A percentile compares a stretch with the other conserved stretches of the same genome.
Evolutionary conservation across 495 filamentous ascomycete species (phyloP).

Genomic region (Aspergillus ostianus): DNA sequence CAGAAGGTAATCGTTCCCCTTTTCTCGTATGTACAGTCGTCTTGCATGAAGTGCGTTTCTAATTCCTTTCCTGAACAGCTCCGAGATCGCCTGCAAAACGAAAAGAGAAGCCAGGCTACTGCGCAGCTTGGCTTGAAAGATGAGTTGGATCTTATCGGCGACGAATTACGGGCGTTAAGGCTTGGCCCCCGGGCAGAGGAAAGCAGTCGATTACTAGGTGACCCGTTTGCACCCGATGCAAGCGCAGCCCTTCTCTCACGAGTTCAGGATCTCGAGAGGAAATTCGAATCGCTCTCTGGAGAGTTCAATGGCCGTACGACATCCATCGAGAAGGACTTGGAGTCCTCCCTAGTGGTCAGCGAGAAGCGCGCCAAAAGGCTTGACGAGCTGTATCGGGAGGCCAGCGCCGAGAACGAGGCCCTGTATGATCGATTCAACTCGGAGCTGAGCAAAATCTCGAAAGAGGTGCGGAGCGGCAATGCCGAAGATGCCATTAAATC

Average conservation of each 20-base stretch:
- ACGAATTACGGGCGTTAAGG: slow-evolving; percentile 71
- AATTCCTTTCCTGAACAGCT: slow-evolving; percentile 41
- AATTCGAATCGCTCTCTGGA: slow-evolving; percentile 57
- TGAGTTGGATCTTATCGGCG: slow-evolving; percentile 78
- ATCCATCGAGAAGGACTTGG: slow-evolving; percentile 63
- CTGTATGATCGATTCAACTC: slow-evolving; percentile 91
- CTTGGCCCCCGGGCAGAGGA: slow-evolving; percentile 26
- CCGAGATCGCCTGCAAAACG: slow-evolving; percentile 80
- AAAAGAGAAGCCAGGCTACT: slow-evolving; percentile 70
- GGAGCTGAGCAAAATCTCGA: slow-evolving; percentile 80
- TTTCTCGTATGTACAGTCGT: not conserved
- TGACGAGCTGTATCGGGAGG: slow-evolving; percentile 85
- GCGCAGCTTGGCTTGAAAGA: slow-evolving; percentile 65
- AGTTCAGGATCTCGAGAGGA: slow-evolving; percentile 62
- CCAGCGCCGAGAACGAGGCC: slow-evolving; percentile 89
- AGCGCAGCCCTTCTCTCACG: slow-evolving; percentile 51
- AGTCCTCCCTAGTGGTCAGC: slow-evolving; percentile 63
- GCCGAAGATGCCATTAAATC: slow-evolving; percentile 69
- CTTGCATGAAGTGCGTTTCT: not conserved
- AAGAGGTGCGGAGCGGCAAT: slow-evolving; percentile 67
- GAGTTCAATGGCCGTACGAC: slow-evolving; percentile 61
- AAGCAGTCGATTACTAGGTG: slow-evolving; percentile 14
- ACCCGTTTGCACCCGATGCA: slow-evolving; percentile 16
- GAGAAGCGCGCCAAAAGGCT: slow-evolving; percentile 79
- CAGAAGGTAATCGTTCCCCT: slow-evolving; percentile 59